phyloP scores from a whole-genome alignment of 345 rosid genomes.

The Eucalyptus curtisii region DNA sequence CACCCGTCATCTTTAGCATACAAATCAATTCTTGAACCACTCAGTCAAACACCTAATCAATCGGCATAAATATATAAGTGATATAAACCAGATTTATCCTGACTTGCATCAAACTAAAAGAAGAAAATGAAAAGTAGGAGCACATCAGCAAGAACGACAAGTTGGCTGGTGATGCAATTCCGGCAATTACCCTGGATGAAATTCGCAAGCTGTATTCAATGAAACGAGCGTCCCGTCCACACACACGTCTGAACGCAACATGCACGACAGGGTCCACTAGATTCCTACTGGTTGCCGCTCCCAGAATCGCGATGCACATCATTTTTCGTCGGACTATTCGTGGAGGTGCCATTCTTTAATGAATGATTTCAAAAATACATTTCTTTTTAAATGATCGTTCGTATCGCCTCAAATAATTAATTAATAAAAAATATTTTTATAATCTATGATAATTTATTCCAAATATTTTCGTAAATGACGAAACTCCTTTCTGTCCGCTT shows the following conservation, averaged over 20 bases:
- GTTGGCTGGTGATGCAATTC: background rate
- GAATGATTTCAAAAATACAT: background rate
- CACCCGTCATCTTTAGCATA: background rate
- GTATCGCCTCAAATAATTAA: background rate
- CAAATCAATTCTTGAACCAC: background rate
- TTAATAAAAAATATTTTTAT: background rate
- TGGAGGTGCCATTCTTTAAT: background rate
- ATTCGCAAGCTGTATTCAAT: background rate
- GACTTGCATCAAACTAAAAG: background rate
- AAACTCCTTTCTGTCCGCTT: too few species aligned
- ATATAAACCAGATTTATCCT: background rate
- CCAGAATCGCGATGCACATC: background rate
- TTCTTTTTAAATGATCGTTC: background rate
- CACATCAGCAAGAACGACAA: background rate
- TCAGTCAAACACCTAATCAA: background rate
- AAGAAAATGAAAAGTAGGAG: background rate
- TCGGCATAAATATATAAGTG: rapidly evolving
- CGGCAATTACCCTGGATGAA: background rate
- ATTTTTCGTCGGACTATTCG: background rate
- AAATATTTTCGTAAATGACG: background rate
- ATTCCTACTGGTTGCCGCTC: background rate
- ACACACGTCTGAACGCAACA: background rate
- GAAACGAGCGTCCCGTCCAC: background rate
- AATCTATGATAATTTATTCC: background rate
- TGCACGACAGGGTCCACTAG: background rate